phyloP scores from a whole-genome alignment of 202 grass and related monocot species.

The Setaria viridis region DNA sequence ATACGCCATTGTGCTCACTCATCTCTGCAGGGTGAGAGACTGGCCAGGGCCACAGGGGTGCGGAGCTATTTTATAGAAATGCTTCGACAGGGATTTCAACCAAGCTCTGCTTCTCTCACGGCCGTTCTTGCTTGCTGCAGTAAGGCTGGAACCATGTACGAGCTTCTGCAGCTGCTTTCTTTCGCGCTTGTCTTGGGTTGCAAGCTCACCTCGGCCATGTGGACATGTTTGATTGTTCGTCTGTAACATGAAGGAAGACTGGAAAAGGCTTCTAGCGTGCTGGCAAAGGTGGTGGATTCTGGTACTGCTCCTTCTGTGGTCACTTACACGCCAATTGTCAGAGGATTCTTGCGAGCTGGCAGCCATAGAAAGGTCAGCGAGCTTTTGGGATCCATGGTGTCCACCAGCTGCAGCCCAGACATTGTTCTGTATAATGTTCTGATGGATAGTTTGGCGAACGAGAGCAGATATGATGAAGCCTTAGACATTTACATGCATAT shows the following conservation, averaged over 20 bases:
- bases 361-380: conserved; percentile 50
- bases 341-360: conserved; percentile 65
- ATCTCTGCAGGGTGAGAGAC: conserved; percentile 31
- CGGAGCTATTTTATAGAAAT: too few species aligned
- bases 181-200: conserved; percentile 57
- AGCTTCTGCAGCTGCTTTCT: conserved; percentile 70
- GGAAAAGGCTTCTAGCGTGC: conserved; percentile 53
- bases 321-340: conserved; percentile 77
- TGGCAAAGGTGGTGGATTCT: conserved; percentile 64
- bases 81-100: too few species aligned
- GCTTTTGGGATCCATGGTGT: conserved; percentile 66
- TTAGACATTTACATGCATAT: conserved; percentile 62
- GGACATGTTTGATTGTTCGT: conserved; percentile 75
- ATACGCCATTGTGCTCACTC: conserved; percentile 68
- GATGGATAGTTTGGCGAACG: background rate
- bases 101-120: conserved; percentile 28
- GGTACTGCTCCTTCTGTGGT: conserved; percentile 63
- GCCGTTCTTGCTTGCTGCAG: conserved; percentile 69
- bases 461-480: conserved; percentile 33
- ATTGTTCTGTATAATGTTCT: conserved; percentile 85
- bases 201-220: conserved; percentile 57
- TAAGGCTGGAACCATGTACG: conserved; percentile 55
- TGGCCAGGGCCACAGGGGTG: too few species aligned
- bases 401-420: conserved; percentile 64
- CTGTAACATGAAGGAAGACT: conserved; percentile 61